Percentiles rank a stretch among this genome's conserved stretches.
These are phyloP conservation scores for Monosporascus ibericus DNA, from an alignment of 2,329 filamentous ascomycete species.

Conservation along the genomic window DNA sequence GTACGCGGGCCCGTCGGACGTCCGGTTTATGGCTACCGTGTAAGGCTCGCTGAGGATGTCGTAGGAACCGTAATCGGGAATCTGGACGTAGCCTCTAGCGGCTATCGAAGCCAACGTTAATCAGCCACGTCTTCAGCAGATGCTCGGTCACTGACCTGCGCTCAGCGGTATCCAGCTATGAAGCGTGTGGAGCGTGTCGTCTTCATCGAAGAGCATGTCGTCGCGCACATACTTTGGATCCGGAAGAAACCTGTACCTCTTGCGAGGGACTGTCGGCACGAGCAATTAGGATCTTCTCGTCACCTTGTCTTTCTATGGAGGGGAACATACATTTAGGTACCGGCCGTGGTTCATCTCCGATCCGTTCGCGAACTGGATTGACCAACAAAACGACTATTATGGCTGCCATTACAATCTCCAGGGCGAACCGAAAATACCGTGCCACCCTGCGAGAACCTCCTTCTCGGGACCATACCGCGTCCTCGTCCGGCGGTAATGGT, in stretches of 20 bases:
- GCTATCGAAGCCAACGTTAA: slow-evolving; percentile 8
- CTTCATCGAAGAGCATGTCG: slow-evolving; percentile 29
- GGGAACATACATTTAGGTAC: slow-evolving; percentile 25
- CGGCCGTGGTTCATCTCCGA: slow-evolving; percentile 15
- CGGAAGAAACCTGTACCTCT: slow-evolving; percentile 27
- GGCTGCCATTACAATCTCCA: slow-evolving; percentile 25
- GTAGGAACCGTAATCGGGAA: slow-evolving; percentile 23
- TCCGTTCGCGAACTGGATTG: slow-evolving; percentile 10
- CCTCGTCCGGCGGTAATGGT: slow-evolving; percentile 1
- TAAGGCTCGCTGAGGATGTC: slow-evolving; percentile 23
- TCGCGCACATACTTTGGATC: slow-evolving; percentile 25
- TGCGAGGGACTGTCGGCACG: slow-evolving; percentile 23
- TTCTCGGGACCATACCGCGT: slow-evolving; percentile 10
- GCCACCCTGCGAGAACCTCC: slow-evolving; percentile 4
- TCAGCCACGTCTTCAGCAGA: neutral
- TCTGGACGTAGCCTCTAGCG: slow-evolving; percentile 27
- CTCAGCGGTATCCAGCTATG: slow-evolving; percentile 31
- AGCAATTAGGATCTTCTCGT: slow-evolving; percentile 3
- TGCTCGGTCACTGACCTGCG: slow-evolving; percentile 14
- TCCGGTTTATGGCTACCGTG: slow-evolving; percentile 22
- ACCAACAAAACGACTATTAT: slow-evolving; percentile 21
- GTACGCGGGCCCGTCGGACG: slow-evolving; percentile 28
- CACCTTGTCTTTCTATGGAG: neutral
- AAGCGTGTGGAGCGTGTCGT: slow-evolving; percentile 25
- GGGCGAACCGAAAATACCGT: slow-evolving; percentile 20